These are phyloP conservation scores for Protomyces pachydermus DNA, from an alignment of 1,139 yeast species.

Conservation along the genomic window DNA sequence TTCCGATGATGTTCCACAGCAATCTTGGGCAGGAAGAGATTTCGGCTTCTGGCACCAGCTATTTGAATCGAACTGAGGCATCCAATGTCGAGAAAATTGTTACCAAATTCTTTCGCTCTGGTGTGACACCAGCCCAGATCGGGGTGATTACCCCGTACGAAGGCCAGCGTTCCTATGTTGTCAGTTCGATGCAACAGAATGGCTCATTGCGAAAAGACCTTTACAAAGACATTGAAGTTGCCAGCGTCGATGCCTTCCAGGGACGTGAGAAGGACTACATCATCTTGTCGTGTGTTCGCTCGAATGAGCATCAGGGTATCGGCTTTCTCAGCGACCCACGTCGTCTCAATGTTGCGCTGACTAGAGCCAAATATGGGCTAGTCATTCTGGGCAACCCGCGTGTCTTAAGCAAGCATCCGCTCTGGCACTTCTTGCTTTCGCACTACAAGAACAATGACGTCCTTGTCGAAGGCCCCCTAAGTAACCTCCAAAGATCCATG, in stretches of 20 bases:
- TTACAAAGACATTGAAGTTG: conserved; percentile 74
- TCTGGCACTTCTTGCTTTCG: conserved; percentile 75
- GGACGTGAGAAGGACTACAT: conserved; percentile 93
- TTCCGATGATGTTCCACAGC: conserved; percentile 95
- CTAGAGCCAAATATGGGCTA: conserved; percentile 84
- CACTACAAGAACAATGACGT: conserved; percentile 83
- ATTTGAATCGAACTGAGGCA: conserved; percentile 81
- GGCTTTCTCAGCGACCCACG: conserved; percentile 89
- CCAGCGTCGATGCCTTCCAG: conserved; percentile 93
- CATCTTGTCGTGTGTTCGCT: conserved; percentile 84
- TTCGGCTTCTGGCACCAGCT: conserved; percentile 78
- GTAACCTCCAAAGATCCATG: conserved; percentile 66
- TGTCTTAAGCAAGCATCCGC: conserved; percentile 60
- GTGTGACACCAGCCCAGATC: conserved; percentile 74
- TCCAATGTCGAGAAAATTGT: conserved; percentile 81
- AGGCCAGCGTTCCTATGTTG: conserved; percentile 81
- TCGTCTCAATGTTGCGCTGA: conserved; percentile 85
- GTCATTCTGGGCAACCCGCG: conserved; percentile 80
- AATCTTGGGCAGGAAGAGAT: conserved; percentile 86
- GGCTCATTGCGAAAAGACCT: conserved; percentile 59
- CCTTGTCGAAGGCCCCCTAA: conserved; percentile 87
- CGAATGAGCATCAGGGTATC: conserved; percentile 73
- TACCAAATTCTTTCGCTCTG: conserved; percentile 68
- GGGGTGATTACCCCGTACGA: conserved; percentile 94
- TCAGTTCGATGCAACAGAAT: conserved; percentile 71